Conservation (phyloP, 495 filamentous ascomycete species). For the Aspergillus kassunensis region DNA sequence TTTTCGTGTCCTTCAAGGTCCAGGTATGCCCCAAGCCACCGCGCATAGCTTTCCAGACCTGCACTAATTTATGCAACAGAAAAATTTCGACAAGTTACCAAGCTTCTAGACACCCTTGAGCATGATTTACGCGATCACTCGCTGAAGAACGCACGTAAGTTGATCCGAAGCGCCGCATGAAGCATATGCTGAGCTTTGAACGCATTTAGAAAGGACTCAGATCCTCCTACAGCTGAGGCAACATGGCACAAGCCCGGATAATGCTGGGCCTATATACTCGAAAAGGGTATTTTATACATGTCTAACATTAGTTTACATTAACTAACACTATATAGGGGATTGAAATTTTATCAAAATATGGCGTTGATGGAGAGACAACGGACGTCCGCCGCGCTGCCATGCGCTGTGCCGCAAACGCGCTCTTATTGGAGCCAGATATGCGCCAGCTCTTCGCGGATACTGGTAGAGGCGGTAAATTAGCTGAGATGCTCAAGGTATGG, state of each 20-base stretch:
- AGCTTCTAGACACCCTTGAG: constrained; percentile 54
- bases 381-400: constrained; percentile 72
- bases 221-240: constrained; percentile 74
- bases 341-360: constrained; percentile 64
- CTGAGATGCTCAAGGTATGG: constrained; percentile 62
- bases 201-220: constrained; percentile 52
- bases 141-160: constrained; percentile 56
- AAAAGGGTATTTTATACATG: constrained; percentile 49
- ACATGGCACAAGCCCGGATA: constrained; percentile 64
- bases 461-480: constrained; percentile 66
- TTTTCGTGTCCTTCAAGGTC: constrained; percentile 25
- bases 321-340: constrained; percentile 77
- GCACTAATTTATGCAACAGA: constrained; percentile 39
- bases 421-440: constrained; percentile 66
- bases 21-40: constrained; percentile 24
- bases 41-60: neutral
- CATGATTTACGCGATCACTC: constrained; percentile 52
- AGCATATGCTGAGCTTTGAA: constrained; percentile 6
- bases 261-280: constrained; percentile 78
- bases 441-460: constrained; percentile 79
- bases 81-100: constrained; percentile 60
- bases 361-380: constrained; percentile 56
- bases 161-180: neutral
- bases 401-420: constrained; percentile 80
- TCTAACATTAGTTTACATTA: too few species aligned